These are phyloP conservation scores for Aspergillus sp. DNA, from an alignment of 2,329 filamentous ascomycete species.

Conservation along the genomic window DNA sequence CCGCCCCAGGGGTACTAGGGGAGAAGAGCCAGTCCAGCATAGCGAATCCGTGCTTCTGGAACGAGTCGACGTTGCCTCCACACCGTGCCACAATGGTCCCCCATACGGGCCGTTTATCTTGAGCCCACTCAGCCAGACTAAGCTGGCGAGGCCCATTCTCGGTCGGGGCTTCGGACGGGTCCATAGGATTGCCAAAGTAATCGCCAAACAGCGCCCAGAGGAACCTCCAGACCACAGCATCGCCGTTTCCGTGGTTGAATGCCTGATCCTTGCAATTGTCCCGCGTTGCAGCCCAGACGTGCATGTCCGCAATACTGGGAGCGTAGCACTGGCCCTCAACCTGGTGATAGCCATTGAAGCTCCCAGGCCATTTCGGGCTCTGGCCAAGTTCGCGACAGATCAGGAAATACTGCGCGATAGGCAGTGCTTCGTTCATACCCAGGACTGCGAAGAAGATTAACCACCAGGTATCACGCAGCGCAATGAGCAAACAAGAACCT, in stretches of 20 bases:
- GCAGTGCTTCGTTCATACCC: slow-evolving; percentile 3
- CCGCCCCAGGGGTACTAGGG: too few species aligned
- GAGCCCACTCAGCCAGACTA: slow-evolving; percentile 5
- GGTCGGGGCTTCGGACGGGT: neutral
- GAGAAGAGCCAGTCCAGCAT: slow-evolving; percentile 4
- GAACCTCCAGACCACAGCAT: neutral
- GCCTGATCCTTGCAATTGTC: slow-evolving; percentile 2
- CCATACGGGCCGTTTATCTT: slow-evolving; percentile 6
- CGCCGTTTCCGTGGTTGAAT: slow-evolving; percentile 9
- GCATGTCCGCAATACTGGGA: slow-evolving; percentile 2
- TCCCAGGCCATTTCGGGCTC: slow-evolving; percentile 1
- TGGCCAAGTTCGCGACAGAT: slow-evolving; percentile 4
- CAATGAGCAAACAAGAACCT: neutral
- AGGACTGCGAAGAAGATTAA: neutral
- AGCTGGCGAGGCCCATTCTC: neutral
- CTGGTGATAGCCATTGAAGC: neutral
- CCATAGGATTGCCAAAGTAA: slow-evolving; percentile 1
- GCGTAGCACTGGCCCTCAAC: slow-evolving; percentile 5
- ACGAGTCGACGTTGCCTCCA: slow-evolving; percentile 1
- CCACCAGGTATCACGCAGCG: too few species aligned
- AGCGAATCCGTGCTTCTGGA: neutral
- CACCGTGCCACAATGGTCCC: slow-evolving; percentile 7
- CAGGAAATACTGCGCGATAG: slow-evolving; percentile 5
- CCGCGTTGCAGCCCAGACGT: slow-evolving; percentile 3
- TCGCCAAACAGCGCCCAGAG: neutral